These are phyloP conservation scores for Linaria vulgaris DNA, from an alignment of 257 asterid species.

Conservation along the genomic window DNA sequence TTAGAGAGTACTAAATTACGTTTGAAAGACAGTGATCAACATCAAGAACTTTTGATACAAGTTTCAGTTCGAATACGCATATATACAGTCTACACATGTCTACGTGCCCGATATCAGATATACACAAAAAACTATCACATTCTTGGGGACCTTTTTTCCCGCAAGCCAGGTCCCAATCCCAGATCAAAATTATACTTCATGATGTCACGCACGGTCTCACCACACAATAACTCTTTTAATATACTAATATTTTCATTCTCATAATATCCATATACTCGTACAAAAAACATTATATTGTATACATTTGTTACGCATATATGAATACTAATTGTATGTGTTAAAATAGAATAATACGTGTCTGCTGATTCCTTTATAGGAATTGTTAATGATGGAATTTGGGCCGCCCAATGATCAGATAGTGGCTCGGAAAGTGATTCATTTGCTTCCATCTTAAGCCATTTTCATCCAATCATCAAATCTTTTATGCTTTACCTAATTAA, in stretches of 20 bases:
- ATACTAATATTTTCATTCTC: no score
- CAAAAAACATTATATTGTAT: no score
- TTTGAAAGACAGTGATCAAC: no score
- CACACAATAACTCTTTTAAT: conserved; percentile 20
- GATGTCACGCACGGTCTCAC: conserved; percentile 37
- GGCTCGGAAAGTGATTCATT: conserved; percentile 52
- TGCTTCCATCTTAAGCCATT: conserved; percentile 81
- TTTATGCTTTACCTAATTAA: conserved; percentile 45
- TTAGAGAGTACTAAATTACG: no score
- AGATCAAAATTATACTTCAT: conserved; percentile 8
- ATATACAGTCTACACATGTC: conserved; percentile 10
- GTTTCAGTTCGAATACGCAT: conserved; percentile 19
- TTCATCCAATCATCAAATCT: conserved; percentile 51
- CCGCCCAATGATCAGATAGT: conserved; percentile 45
- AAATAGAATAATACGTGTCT: conserved; percentile 2
- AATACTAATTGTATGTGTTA: not conserved
- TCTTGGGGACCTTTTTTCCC: conserved; percentile 28
- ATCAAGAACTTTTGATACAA: conserved; percentile 38
- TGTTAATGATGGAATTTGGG: conserved; percentile 33
- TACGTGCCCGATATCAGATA: not conserved
- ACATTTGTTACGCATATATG: not conserved
- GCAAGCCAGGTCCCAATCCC: no score
- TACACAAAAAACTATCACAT: conserved; percentile 13
- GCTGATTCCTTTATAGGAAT: conserved; percentile 30
- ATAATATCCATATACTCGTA: no score